A percentile compares a stretch with the other conserved stretches of the same genome.
Conservation (phyloP, 1,284 basidiomycete species). For the Ceratobasidium sp. region DNA sequence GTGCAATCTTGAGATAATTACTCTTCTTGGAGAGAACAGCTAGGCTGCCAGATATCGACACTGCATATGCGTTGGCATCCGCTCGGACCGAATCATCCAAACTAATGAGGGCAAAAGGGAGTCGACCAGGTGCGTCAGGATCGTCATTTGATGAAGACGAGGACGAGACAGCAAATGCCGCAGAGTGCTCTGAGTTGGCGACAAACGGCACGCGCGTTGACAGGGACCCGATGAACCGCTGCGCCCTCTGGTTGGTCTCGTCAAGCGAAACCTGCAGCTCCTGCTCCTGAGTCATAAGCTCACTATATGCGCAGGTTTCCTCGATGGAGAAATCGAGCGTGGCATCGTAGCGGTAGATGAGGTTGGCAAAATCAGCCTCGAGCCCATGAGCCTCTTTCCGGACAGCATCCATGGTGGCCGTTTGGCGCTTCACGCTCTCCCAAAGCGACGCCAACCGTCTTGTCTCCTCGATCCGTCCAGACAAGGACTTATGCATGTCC, state of each 20-base stretch:
- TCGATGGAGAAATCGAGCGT: conserved; percentile 18
- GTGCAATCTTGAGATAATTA: conserved; percentile 29
- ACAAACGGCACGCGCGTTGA: conserved; percentile 50
- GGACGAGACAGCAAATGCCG: conserved; percentile 28
- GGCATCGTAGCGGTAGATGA: conserved; percentile 31
- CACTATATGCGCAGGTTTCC: conserved; percentile 20
- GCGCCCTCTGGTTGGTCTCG: conserved; percentile 9
- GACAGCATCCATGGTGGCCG: conserved; percentile 68
- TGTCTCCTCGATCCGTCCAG: conserved; percentile 56
- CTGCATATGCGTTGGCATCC: conserved; percentile 76
- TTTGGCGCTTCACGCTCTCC: conserved; percentile 69
- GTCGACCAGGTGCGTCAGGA: conserved; percentile 28
- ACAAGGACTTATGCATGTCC: conserved; percentile 62
- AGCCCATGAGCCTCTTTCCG: conserved; percentile 71
- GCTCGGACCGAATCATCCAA: conserved; percentile 77
- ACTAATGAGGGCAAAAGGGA: conserved; percentile 70
- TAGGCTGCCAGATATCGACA: conserved; percentile 70
- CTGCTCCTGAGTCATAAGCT: conserved; percentile 12
- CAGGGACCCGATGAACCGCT: conserved; percentile 57
- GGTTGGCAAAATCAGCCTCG: conserved; percentile 58
- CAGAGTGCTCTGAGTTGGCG: conserved; percentile 42
- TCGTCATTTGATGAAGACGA: conserved; percentile 22
- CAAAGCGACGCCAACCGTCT: conserved; percentile 65
- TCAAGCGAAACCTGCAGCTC: conserved; percentile 23
- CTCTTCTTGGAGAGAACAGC: conserved; percentile 54